Evolutionary conservation across 202 grass and related monocot genomes (phyloP).

Genomic region (Carex sylvatica): DNA sequence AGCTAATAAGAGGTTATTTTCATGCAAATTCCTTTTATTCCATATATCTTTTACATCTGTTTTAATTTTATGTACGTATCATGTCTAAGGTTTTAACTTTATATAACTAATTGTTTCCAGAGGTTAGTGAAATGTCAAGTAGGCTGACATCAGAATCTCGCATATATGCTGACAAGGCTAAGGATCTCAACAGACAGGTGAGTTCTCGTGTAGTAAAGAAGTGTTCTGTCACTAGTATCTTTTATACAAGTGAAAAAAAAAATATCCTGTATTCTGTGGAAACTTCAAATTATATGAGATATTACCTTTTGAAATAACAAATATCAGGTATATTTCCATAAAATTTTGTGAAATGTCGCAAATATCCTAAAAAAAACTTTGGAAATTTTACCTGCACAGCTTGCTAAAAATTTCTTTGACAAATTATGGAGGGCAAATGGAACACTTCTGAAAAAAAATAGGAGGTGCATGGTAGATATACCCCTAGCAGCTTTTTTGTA

Average conservation of each 20-base stretch:
- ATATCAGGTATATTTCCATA: neutral
- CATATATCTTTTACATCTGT: neutral
- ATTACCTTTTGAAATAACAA: neutral
- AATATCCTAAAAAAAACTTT: neutral
- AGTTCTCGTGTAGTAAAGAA: conserved; percentile 9
- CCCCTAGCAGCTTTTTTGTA: neutral
- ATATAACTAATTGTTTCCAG: conserved; percentile 35
- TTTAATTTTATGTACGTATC: neutral
- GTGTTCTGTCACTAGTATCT: neutral
- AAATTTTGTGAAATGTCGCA: neutral
- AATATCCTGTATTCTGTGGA: neutral
- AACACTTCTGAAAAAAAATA: neutral
- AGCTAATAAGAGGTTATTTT: neutral
- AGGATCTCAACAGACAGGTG: conserved; percentile 94
- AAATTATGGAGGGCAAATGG: neutral
- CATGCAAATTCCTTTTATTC: neutral
- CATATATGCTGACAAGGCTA: conserved; percentile 89
- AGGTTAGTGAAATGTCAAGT: conserved; percentile 95
- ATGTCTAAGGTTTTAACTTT: conserved; percentile 11
- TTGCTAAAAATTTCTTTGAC: neutral
- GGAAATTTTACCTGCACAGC: neutral
- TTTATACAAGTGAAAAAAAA: neutral
- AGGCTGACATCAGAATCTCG: conserved; percentile 84
- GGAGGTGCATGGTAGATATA: neutral
- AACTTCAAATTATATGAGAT: conserved; percentile 9